A percentile compares a stretch with the other conserved stretches of the same genome.
phyloP scores from a whole-genome alignment of 1,139 yeast genomes.

The Fermentozyma sake region DNA sequence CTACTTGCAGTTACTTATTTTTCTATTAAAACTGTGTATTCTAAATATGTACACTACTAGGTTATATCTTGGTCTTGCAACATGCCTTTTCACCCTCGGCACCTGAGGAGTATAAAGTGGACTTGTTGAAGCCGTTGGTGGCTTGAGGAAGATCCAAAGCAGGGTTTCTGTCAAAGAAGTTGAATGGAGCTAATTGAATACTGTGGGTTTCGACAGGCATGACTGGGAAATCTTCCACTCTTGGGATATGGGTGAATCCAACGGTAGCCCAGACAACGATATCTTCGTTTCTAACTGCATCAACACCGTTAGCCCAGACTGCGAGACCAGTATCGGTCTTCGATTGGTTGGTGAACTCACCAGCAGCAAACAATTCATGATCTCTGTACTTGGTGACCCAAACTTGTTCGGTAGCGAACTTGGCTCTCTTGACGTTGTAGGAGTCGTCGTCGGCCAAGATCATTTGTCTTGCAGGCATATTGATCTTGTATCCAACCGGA shows the following conservation, averaged over 20 bases:
- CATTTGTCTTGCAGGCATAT: slow-evolving; percentile 75
- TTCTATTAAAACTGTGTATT: no score
- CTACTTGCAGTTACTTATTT: no score
- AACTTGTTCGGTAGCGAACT: slow-evolving; percentile 67
- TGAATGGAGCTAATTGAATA: slow-evolving; percentile 66
- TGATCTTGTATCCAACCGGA: slow-evolving; percentile 81
- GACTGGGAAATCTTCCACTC: slow-evolving; percentile 90
- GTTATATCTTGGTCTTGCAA: slow-evolving; percentile 38
- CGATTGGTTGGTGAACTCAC: slow-evolving; percentile 77
- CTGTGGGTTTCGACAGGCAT: slow-evolving; percentile 82
- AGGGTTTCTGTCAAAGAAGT: slow-evolving; percentile 79
- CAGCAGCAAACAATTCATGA: slow-evolving; percentile 67
- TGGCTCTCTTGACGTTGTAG: slow-evolving; percentile 61
- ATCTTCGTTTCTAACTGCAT: slow-evolving; percentile 74
- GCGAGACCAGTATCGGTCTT: slow-evolving; percentile 60
- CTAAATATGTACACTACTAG: no score
- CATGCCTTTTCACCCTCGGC: slow-evolving; percentile 29
- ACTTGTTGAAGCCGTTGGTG: slow-evolving; percentile 66
- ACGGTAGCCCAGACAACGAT: slow-evolving; percentile 84
- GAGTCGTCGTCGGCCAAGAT: slow-evolving; percentile 63
- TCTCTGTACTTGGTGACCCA: slow-evolving; percentile 76
- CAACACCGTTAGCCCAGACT: slow-evolving; percentile 64
- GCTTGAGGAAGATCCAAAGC: slow-evolving; percentile 81
- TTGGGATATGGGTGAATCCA: slow-evolving; percentile 83
- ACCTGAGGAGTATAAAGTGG: slow-evolving; percentile 35